Evolutionary conservation across 148 eudicot genomes (phyloP).

Genomic region (Cornus controversa): DNA sequence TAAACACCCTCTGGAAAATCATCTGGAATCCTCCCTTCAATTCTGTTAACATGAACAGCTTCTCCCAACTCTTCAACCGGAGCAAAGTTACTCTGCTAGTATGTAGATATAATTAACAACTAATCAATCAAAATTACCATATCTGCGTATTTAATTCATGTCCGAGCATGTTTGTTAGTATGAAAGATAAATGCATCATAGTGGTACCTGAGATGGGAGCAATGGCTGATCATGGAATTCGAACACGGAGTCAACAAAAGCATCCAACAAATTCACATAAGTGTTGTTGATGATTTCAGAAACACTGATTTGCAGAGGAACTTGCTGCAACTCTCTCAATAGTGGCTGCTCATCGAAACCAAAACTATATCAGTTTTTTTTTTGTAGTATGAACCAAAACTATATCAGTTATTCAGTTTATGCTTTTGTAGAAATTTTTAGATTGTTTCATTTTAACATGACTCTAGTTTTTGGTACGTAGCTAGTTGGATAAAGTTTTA

Average conservation of each 20-base stretch:
- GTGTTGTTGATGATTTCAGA: constrained; percentile 20
- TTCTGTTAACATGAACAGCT: not conserved
- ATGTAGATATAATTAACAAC: not conserved
- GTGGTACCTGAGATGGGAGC: constrained; percentile 39
- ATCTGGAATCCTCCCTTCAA: constrained; percentile 4
- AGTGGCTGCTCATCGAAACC: constrained; percentile 27
- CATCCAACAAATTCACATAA: constrained; percentile 25
- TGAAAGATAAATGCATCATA: not conserved
- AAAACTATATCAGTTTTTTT: not conserved
- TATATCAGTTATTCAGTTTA: not conserved
- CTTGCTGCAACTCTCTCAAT: constrained; percentile 24
- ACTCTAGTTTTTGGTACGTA: no score
- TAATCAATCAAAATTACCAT: constrained; percentile 5
- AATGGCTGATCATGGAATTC: constrained; percentile 39
- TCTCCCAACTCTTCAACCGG: constrained; percentile 34
- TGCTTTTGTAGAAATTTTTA: not conserved
- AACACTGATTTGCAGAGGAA: constrained; percentile 17
- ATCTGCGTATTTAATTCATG: not conserved
- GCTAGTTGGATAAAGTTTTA: no score
- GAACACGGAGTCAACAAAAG: constrained; percentile 35
- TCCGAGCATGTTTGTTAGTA: not conserved
- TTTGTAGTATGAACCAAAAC: no score
- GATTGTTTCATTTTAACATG: no score
- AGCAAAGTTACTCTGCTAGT: constrained; percentile 34
- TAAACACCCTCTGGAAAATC: constrained; percentile 11